Evolutionary conservation across 2,329 filamentous ascomycete genomes (phyloP), one percentile per base, ranked within the genome.

Genomic region (Chrysosporium keratinophilum): DNA sequence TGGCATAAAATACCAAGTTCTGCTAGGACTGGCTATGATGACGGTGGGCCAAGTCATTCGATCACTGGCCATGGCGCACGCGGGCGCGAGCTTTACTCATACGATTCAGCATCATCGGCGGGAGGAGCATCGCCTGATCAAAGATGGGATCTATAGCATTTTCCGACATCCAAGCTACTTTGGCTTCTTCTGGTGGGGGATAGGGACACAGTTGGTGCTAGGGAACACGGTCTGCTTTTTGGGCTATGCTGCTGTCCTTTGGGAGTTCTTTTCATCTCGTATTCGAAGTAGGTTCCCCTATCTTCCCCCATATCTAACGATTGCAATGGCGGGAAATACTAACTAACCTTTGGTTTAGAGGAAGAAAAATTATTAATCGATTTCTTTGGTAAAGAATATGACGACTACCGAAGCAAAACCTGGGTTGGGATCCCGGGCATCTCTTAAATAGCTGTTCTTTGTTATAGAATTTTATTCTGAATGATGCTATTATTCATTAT

Each of bases 171-270:
- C 93, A 11, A 86, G 85, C 56, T 98, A 98, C 71, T 96, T 97
- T 73, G 93, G 91, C 2, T 98, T 96, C 74, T 98, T 95, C 71
- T 97, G 89, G 83, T 98, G 91, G 91, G 88, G 87, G 0, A 65
- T 97, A n/a, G 93, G 93, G 4, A 95, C 90, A 11, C 93, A 98
- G 75, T 65, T 97, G 42, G 81, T 95, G 52, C 76, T 96, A 59
- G 91, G 91, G 15, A 98, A 98, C 70, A 71, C 79, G 7, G 60
- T 95, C 1, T 95, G 88, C 67, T 81, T 94, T 54, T 60, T 83
- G 5, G 85, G 71, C 1, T 97, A 95, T 73, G 71, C 80, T 0
- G 67, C 78, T 6, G 85, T 94, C 14, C 69, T 98, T 60, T 96
- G 88, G 88, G 77, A 74, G 56, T 98, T 98, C 69, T 98, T 98